These are phyloP conservation scores for Suillus paluster DNA, from an alignment of 768 basidiomycete species.

Conservation along the genomic window DNA sequence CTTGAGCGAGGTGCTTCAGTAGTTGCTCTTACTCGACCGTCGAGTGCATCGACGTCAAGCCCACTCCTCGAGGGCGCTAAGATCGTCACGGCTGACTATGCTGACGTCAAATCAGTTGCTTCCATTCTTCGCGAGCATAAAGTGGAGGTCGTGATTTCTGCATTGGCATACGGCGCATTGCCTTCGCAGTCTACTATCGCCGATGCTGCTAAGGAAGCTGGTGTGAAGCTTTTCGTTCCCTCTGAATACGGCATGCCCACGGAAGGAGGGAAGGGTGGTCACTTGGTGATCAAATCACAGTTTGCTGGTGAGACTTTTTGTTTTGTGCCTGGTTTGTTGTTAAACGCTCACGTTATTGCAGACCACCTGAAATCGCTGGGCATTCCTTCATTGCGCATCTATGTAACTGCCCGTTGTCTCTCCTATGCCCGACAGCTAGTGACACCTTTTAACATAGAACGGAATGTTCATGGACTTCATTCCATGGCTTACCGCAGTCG, in stretches of 20 bases:
- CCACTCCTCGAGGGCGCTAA: conserved; percentile 30
- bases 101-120: conserved; percentile 26
- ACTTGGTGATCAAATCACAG: conserved; percentile 28
- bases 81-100: conserved; percentile 32
- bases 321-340: background rate
- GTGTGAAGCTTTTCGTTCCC: conserved; percentile 44
- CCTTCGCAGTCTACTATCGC: conserved; percentile 31
- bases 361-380: conserved; percentile 34
- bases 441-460: conserved; percentile 25
- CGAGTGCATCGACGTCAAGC: conserved; percentile 22
- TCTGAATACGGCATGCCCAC: conserved; percentile 43
- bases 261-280: conserved; percentile 33
- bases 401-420: conserved; percentile 24
- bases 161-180: conserved; percentile 33
- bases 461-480: conserved; percentile 39
- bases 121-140: conserved; percentile 35
- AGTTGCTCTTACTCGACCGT: conserved; percentile 27
- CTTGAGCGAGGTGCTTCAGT: conserved; percentile 26
- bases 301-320: conserved; percentile 29
- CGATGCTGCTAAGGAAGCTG: conserved; percentile 41
- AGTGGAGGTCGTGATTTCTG: conserved; percentile 40
- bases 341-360: conserved; percentile 10
- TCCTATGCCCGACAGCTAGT: background rate
- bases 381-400: conserved; percentile 36
- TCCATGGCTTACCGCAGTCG: conserved; percentile 32